Percentiles rank a stretch among this genome's conserved stretches.
These are phyloP conservation scores for Trichosporon asahii DNA, from an alignment of 1,284 basidiomycete genomes.

Conservation along the genomic window DNA sequence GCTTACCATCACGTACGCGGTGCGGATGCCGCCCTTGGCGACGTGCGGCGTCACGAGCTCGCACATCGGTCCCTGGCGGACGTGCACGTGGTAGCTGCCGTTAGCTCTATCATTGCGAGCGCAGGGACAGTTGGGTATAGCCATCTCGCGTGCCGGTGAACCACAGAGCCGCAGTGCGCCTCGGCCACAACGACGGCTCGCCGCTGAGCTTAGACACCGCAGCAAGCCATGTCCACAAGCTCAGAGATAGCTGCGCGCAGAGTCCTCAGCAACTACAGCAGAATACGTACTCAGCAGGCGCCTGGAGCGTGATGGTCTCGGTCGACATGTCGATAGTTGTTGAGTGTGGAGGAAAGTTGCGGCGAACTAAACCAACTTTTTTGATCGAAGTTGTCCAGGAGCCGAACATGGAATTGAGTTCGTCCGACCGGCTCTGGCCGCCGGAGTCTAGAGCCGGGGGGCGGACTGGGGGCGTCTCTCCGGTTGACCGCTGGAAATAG, in stretches of 20 bases:
- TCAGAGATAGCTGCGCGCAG: not conserved
- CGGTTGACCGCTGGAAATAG: not conserved
- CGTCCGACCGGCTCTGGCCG: not conserved
- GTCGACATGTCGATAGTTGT: constrained; percentile 15
- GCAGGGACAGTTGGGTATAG: not conserved
- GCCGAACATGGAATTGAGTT: constrained; percentile 1
- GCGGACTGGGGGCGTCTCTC: not conserved
- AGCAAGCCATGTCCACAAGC: too few relatives aligned
- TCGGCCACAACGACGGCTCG: too few relatives aligned
- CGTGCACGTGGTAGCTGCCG: constrained; percentile 83
- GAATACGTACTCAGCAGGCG: constrained; percentile 68
- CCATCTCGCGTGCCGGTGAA: too few relatives aligned
- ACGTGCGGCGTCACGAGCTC: constrained; percentile 89
- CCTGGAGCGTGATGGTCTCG: constrained; percentile 54
- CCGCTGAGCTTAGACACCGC: too few relatives aligned
- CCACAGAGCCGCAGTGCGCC: too few relatives aligned
- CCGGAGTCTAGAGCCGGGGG: not conserved
- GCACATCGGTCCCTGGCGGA: constrained; percentile 81
- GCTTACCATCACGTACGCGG: constrained; percentile 93
- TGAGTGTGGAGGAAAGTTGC: not conserved
- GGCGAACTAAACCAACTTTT: constrained; percentile 6
- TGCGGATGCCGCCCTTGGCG: constrained; percentile 76
- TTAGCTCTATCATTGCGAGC: constrained; percentile 5
- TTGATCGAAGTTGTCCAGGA: not conserved
- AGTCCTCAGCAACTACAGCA: not conserved